Evolutionary conservation across 2,329 filamentous ascomycete species (phyloP).

Genomic region (Fusarium tupiense): DNA sequence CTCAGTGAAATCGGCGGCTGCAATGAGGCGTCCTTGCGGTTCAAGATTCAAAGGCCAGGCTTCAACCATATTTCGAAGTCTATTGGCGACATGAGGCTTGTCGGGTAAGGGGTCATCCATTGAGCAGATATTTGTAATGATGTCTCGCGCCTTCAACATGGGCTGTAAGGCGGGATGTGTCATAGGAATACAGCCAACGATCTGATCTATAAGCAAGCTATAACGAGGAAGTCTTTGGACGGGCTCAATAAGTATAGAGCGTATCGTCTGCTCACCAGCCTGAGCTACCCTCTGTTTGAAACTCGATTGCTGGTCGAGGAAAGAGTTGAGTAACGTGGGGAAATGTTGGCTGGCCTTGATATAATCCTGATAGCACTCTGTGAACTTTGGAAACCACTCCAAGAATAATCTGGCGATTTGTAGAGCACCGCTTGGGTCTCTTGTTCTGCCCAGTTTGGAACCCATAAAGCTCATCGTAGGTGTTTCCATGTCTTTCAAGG

Average conservation of each 20-base stretch:
- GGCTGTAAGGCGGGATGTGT: constrained; percentile 84
- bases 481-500: constrained; percentile 78
- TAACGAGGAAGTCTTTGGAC: constrained; percentile 95
- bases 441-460: constrained; percentile 59
- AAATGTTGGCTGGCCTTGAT: constrained; percentile 91
- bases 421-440: constrained; percentile 81
- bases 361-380: constrained; percentile 91
- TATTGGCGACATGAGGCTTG: constrained; percentile 77
- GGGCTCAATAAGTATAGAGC: constrained; percentile 93
- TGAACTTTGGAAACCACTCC: constrained; percentile 94
- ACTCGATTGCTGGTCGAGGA: constrained; percentile 82
- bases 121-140: constrained; percentile 96
- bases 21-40: constrained; percentile 80
- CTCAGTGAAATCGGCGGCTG: constrained; percentile 83
- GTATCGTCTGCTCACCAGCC: constrained; percentile 88
- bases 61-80: constrained; percentile 79
- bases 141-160: constrained; percentile 89
- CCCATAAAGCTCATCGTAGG: constrained; percentile 54
- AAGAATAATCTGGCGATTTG: constrained; percentile 83
- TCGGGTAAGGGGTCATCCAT: constrained; percentile 78
- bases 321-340: constrained; percentile 79
- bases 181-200: constrained; percentile 84
- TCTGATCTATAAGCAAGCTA: constrained; percentile 95
- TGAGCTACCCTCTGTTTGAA: constrained; percentile 83
- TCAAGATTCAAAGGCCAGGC: constrained; percentile 79